These are phyloP conservation scores for Fusarium staphyleae DNA, from an alignment of 2,329 filamentous ascomycete genomes.

Conservation along the genomic window DNA sequence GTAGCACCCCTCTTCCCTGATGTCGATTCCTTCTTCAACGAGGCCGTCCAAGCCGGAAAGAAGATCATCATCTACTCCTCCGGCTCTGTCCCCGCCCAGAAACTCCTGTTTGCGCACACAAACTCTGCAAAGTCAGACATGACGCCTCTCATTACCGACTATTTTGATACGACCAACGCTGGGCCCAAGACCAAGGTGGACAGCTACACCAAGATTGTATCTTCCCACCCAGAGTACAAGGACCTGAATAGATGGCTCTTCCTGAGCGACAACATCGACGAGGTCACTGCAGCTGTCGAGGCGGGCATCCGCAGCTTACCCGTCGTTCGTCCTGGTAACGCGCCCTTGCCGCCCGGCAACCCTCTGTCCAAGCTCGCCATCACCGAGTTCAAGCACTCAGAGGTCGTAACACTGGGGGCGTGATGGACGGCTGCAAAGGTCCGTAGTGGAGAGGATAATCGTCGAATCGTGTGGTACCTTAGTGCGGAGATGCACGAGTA, in stretches of 20 bases:
- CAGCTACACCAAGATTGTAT: conserved; percentile 73
- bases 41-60: conserved; percentile 64
- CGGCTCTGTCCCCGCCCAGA: conserved; percentile 81
- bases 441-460: conserved; percentile 27
- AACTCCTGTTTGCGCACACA: conserved; percentile 77
- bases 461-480: conserved; percentile 33
- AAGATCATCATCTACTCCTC: conserved; percentile 81
- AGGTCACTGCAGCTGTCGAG: conserved; percentile 67
- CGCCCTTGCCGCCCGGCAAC: conserved; percentile 62
- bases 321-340: conserved; percentile 74
- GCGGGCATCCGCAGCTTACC: conserved; percentile 70
- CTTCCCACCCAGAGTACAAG: conserved; percentile 49
- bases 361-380: conserved; percentile 46
- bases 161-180: conserved; percentile 83
- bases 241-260: conserved; percentile 70
- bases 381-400: conserved; percentile 44
- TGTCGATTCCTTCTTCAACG: conserved; percentile 67
- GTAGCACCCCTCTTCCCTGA: conserved; percentile 78
- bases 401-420: conserved; percentile 33
- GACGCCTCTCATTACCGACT: conserved; percentile 65
- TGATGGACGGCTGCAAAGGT: conserved; percentile 33
- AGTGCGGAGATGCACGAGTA: conserved; percentile 36
- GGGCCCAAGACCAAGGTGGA: conserved; percentile 72
- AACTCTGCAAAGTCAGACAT: conserved; percentile 66
- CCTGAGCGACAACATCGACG: conserved; percentile 78